Evolutionary conservation across 192 early-diverging fungal genomes (phyloP).

Genomic region (Anaeromyces robustus): DNA sequence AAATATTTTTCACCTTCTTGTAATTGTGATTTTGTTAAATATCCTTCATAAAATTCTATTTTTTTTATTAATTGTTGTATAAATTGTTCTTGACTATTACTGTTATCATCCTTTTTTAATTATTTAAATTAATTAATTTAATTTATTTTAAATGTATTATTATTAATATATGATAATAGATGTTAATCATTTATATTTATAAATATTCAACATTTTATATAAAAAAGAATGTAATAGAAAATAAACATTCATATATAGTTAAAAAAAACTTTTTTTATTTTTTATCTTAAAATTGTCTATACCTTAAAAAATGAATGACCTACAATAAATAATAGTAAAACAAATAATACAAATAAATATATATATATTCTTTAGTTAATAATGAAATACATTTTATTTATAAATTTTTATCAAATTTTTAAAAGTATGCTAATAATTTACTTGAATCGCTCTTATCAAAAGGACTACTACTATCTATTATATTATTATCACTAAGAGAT

Average conservation of each 20-base stretch:
- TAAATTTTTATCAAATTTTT: not conserved
- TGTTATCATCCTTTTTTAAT: not conserved
- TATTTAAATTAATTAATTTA: not conserved
- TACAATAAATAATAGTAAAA: too few relatives aligned
- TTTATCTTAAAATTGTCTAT: too few relatives aligned
- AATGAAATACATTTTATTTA: too few relatives aligned
- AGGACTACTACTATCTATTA: not conserved
- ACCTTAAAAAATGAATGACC: too few relatives aligned
- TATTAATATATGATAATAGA: too few relatives aligned
- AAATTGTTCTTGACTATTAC: not conserved
- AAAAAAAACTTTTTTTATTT: too few relatives aligned
- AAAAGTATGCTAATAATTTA: not conserved
- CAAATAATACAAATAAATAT: not conserved
- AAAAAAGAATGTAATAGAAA: too few relatives aligned
- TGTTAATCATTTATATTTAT: too few relatives aligned
- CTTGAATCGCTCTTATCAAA: not conserved
- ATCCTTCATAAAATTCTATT: not conserved
- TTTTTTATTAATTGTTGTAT: not conserved
- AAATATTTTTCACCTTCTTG: not conserved
- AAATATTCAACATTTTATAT: too few relatives aligned
- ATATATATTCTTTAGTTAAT: too few relatives aligned
- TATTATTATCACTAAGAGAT: not conserved
- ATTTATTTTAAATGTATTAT: not conserved
- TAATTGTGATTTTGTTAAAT: not conserved
- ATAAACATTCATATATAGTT: too few relatives aligned